Conservation (phyloP, 495 filamentous ascomycete genomes). For the Xylaria sp. region DNA sequence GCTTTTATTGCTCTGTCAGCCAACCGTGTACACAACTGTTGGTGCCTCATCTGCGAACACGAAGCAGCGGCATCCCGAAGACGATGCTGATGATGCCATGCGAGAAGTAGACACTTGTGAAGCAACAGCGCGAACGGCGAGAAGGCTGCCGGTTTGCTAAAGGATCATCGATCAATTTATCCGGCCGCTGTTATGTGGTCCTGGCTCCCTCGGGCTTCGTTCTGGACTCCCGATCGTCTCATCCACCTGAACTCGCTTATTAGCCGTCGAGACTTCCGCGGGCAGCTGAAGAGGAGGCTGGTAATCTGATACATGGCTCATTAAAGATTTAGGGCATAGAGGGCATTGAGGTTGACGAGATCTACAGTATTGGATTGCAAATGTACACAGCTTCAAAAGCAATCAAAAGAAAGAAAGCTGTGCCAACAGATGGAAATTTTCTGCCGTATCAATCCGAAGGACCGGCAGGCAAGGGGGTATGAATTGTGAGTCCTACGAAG, state of each 20-base stretch:
- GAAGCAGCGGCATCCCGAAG: not conserved
- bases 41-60: not conserved
- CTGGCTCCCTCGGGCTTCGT: not conserved
- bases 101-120: too few species aligned
- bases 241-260: constrained; percentile 7
- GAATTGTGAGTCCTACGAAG: constrained; percentile 9
- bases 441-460: constrained; percentile 12
- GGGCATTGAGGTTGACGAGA: not conserved
- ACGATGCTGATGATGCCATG: too few species aligned
- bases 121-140: too few species aligned
- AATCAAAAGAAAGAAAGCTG: constrained; percentile 27
- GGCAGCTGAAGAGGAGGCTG: not conserved
- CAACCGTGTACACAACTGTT: not conserved
- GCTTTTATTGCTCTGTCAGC: too few species aligned
- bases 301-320: not conserved
- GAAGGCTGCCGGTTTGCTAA: too few species aligned
- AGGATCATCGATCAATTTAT: not conserved
- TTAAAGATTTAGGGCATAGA: not conserved
- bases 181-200: not conserved
- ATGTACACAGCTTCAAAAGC: constrained; percentile 13
- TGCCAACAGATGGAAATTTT: constrained; percentile 1
- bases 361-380: too few species aligned
- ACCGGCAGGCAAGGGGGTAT: constrained; percentile 8
- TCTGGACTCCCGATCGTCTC: not conserved
- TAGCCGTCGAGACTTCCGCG: not conserved